Evolutionary conservation across 176 grass and related monocot species (phyloP).

Genomic region (Avena sativa): DNA sequence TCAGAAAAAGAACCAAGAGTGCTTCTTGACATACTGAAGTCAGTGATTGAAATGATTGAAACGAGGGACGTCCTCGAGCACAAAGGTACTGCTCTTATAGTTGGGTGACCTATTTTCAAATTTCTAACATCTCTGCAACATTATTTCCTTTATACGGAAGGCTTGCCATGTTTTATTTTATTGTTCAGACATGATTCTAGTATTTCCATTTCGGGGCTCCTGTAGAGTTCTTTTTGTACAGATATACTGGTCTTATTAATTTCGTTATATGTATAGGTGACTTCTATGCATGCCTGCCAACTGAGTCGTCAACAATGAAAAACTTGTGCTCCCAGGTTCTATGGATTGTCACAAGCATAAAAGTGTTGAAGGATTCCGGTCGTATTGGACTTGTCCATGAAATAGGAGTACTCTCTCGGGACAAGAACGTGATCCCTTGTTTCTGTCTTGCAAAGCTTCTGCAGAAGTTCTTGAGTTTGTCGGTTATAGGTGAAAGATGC

Average conservation of each 20-base stretch:
- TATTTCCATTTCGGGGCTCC: background rate
- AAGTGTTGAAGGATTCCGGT: conserved; percentile 59
- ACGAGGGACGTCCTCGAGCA: conserved; percentile 43
- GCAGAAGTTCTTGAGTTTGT: conserved; percentile 57
- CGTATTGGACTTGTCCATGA: conserved; percentile 58
- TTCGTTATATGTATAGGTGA: conserved; percentile 58
- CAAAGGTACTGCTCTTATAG: conserved; percentile 48
- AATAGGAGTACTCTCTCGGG: conserved; percentile 54
- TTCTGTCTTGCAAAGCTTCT: conserved; percentile 73
- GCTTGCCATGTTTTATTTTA: background rate
- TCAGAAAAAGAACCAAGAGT: conserved; percentile 83
- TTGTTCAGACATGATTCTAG: conserved; percentile 9
- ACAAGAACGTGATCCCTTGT: conserved; percentile 57
- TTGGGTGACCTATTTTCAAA: background rate
- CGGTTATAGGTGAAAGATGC: conserved; percentile 56
- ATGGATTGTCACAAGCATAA: conserved; percentile 75
- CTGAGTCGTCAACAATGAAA: conserved; percentile 39
- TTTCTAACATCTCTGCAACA: background rate
- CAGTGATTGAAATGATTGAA: conserved; percentile 76
- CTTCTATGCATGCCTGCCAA: conserved; percentile 35
- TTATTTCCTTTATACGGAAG: conserved; percentile 13
- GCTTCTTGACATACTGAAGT: conserved; percentile 71
- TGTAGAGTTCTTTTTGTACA: conserved; percentile 29
- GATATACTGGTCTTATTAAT: conserved; percentile 7
- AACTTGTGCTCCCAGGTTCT: conserved; percentile 58